Evolutionary conservation across 2,329 filamentous ascomycete species (phyloP).

Genomic region (Talaromyces piceae): DNA sequence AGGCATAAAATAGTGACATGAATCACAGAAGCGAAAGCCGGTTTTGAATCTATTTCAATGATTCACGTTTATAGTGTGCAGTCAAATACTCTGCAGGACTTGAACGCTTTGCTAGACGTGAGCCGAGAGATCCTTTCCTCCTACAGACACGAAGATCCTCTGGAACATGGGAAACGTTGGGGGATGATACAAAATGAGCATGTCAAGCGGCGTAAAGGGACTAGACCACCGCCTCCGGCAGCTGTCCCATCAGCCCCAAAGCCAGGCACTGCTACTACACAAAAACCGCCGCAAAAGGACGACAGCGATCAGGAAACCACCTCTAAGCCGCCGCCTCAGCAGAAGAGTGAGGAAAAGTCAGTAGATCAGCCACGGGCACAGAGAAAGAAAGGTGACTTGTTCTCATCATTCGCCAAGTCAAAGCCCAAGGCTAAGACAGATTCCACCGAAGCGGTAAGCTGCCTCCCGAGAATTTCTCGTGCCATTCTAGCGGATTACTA

Average conservation of each 20-base stretch:
- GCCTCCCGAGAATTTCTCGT: conserved; percentile 6
- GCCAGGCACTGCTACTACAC: conserved; percentile 28
- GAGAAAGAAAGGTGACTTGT: conserved; percentile 58
- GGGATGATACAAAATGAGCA: conserved; percentile 69
- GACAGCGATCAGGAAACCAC: neutral
- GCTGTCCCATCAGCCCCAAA: conserved; percentile 4
- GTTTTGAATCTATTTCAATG: conserved; percentile 65
- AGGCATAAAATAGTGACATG: neutral
- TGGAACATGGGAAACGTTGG: conserved; percentile 54
- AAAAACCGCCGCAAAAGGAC: conserved; percentile 13
- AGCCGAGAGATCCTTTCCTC: conserved; percentile 55
- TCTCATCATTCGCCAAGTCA: conserved; percentile 70
- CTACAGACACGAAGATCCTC: conserved; percentile 51
- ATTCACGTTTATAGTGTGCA: conserved; percentile 86
- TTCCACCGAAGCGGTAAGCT: conserved; percentile 31
- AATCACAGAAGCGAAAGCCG: conserved; percentile 53
- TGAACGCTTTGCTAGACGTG: conserved; percentile 64
- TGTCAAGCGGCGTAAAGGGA: conserved; percentile 49
- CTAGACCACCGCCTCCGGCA: conserved; percentile 27
- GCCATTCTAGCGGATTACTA: conserved; percentile 11
- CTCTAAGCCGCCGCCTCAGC: conserved; percentile 14
- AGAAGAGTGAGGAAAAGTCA: conserved; percentile 19
- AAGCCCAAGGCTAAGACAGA: conserved; percentile 51
- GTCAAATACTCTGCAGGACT: conserved; percentile 60
- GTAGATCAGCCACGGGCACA: conserved; percentile 39